phyloP scores from a whole-genome alignment of 768 basidiomycete genomes.

The Chalciporus piperatus region DNA sequence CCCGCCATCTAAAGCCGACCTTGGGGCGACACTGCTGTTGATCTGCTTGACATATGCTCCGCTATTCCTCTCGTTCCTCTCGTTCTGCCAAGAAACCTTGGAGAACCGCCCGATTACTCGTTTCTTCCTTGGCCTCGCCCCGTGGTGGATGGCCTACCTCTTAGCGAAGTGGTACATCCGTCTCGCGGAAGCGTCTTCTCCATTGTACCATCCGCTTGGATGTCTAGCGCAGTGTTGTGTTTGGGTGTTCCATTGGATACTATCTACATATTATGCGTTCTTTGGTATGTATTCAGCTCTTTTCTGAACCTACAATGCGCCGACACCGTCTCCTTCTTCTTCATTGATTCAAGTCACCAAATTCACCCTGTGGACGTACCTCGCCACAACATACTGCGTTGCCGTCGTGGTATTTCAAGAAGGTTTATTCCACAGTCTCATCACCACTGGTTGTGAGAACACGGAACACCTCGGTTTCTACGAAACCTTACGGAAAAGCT shows the following conservation, averaged over 20 bases:
- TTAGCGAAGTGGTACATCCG: slow-evolving; percentile 21
- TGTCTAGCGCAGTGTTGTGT: slow-evolving; percentile 23
- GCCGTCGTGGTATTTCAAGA: slow-evolving; percentile 13
- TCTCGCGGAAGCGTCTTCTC: slow-evolving; percentile 17
- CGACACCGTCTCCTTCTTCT: not conserved
- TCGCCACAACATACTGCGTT: slow-evolving; percentile 20
- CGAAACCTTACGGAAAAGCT: slow-evolving; percentile 6
- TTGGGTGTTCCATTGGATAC: slow-evolving; percentile 25
- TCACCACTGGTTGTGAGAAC: slow-evolving; percentile 7
- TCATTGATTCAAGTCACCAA: slow-evolving; percentile 5
- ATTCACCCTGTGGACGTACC: slow-evolving; percentile 14
- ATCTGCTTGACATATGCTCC: slow-evolving; percentile 12
- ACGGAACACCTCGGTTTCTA: slow-evolving; percentile 18
- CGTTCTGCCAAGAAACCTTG: slow-evolving; percentile 10
- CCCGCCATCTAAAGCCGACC: not conserved
- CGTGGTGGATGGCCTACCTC: slow-evolving; percentile 20
- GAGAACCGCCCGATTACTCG: slow-evolving; percentile 8
- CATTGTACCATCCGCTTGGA: slow-evolving; percentile 23
- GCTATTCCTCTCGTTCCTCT: slow-evolving; percentile 15
- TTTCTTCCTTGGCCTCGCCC: slow-evolving; percentile 22
- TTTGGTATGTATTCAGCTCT: slow-evolving; percentile 13
- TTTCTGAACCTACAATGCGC: not conserved
- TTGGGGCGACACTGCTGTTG: slow-evolving; percentile 10
- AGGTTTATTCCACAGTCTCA: slow-evolving; percentile 20
- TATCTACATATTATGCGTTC: slow-evolving; percentile 16